Evolutionary conservation across 257 asterid genomes (phyloP), one percentile per base, ranked within the genome.

Genomic region (Asclepias syriaca): DNA sequence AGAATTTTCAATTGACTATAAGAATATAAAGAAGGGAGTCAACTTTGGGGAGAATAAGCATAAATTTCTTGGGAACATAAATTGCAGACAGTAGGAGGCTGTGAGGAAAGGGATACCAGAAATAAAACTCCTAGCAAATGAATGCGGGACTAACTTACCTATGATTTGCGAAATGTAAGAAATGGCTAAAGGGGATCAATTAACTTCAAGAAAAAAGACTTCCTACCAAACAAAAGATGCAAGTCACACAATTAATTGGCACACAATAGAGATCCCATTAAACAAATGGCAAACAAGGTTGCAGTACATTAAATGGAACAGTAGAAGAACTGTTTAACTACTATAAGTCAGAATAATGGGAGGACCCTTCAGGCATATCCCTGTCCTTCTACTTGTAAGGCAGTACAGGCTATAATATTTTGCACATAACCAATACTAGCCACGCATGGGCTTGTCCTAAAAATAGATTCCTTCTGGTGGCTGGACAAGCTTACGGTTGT

Each of bases 391-490:
- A 72, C 74, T 48, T 29, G 57, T 12, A 57, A 70, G 57, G 57
- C 70, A 60, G 60, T 75, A 75, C 74, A 70, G 32, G 34, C 63
- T 68, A 68, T 75, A 75, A 29, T 65, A 71, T 61, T 43, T 34
- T 54, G 75, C 70, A 39, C 27, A 65, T 5, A 69, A 68, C 68
- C 72, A 76, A 29, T 43, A 76, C 40, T 81, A 71, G 76, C 78
- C 1, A 65, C 18, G 73, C 59, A 79, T 12, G 39, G 39, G 65
- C 57, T 78, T 68, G 75, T 49, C 72, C 89, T 87, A 91, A 85
- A 91, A 91, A 77, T 82, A 85, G 78, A 93, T 87, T 72, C 97
- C 97, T 84, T 91, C 97, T 0, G 97, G 96, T 34, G 97, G 97
- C 83, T 84, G 93, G 72, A 85, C 90, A 37, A 87, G 86, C 82